Evolutionary conservation across 441 rosid species (phyloP).

Genomic region (Pelargonium fulgidum): DNA sequence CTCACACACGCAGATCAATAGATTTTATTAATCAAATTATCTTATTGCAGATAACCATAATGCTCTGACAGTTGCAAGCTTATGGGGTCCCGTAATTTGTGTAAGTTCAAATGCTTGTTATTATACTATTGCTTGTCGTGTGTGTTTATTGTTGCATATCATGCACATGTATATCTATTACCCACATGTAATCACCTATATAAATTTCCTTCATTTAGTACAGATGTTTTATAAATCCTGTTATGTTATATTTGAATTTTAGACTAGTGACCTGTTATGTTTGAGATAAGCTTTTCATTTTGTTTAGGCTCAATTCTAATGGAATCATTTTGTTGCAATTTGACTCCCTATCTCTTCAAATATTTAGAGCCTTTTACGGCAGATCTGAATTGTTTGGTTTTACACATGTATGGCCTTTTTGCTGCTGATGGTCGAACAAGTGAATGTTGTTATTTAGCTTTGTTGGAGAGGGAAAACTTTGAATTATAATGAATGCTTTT

Average conservation of each 20-base stretch:
- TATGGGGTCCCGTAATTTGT: slow-evolving; percentile 91
- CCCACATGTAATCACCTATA: not conserved
- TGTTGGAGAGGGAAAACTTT: not conserved
- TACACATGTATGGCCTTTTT: too few species aligned
- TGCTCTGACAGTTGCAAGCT: slow-evolving; percentile 70
- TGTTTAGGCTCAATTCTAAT: too few species aligned
- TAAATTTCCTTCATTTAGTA: not conserved
- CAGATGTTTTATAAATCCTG: too few species aligned
- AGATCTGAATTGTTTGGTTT: too few species aligned
- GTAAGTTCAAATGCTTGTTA: slow-evolving; percentile 46
- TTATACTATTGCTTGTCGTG: not conserved
- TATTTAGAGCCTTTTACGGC: too few species aligned
- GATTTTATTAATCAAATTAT: not conserved
- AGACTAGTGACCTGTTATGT: too few species aligned
- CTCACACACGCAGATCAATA: not conserved
- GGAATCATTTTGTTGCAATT: too few species aligned
- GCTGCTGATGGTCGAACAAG: too few species aligned
- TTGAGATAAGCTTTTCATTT: too few species aligned
- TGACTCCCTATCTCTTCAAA: too few species aligned
- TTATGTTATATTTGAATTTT: too few species aligned
- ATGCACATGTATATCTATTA: not conserved
- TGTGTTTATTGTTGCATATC: not conserved
- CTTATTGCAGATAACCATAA: slow-evolving; percentile 89
- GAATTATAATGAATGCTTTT: not conserved
- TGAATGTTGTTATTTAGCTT: too few species aligned